Percentiles rank a stretch among this genome's conserved stretches.
Evolutionary conservation across 1,284 basidiomycete genomes (phyloP).

Genomic region (Coniophora puteana): DNA sequence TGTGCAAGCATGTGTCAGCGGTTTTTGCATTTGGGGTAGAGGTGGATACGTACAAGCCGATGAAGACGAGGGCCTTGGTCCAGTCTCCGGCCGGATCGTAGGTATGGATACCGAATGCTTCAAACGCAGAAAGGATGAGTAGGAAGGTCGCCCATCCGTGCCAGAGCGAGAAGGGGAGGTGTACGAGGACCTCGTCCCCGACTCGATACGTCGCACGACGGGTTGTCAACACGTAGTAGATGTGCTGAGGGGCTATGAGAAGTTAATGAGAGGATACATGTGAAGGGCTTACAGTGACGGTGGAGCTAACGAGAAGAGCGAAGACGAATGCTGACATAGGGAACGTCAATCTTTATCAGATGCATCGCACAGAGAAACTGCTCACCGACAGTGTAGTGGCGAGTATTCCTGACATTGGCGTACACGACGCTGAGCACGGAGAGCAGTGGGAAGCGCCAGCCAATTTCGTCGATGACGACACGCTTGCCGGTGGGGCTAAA

Average conservation of each 20-base stretch:
- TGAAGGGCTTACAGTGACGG: constrained; percentile 74
- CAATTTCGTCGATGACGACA: constrained; percentile 80
- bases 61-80: constrained; percentile 91
- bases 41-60: constrained; percentile 66
- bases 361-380: not conserved
- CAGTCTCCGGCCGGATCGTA: constrained; percentile 71
- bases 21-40: no score
- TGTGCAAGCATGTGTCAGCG: not conserved
- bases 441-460: constrained; percentile 87
- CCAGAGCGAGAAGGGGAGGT: constrained; percentile 88
- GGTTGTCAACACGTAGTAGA: constrained; percentile 91
- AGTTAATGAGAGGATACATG: not conserved
- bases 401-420: constrained; percentile 73
- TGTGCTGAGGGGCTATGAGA: constrained; percentile 50
- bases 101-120: constrained; percentile 87
- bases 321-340: constrained; percentile 70
- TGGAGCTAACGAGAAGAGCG: constrained; percentile 76
- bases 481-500: constrained; percentile 78
- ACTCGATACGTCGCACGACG: constrained; percentile 57
- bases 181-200: constrained; percentile 76
- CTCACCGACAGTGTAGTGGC: constrained; percentile 68
- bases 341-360: not conserved
- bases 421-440: constrained; percentile 84
- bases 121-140: constrained; percentile 84
- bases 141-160: constrained; percentile 94